Percentiles rank a stretch among this genome's conserved stretches.
phyloP scores from a whole-genome alignment of 2,329 filamentous ascomycete species.

The Diaporthe citrichinensis region DNA sequence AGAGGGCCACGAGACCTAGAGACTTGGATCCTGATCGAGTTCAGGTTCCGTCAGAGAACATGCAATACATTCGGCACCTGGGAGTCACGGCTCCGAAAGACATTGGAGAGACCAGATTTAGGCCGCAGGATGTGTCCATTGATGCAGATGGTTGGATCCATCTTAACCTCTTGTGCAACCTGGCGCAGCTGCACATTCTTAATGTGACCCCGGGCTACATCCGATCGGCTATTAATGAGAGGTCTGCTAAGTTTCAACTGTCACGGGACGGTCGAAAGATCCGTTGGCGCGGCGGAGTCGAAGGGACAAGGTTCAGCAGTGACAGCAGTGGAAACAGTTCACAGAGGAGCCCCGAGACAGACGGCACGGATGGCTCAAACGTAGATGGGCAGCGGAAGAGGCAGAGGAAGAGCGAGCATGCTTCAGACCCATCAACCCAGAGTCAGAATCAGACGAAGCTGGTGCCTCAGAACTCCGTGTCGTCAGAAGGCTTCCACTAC shows the following conservation, averaged over 20 bases:
- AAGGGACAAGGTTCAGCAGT: constrained; percentile 76
- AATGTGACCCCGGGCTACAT: constrained; percentile 87
- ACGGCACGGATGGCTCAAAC: constrained; percentile 62
- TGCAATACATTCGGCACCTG: constrained; percentile 83
- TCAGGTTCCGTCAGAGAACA: constrained; percentile 82
- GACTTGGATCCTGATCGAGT: constrained; percentile 85
- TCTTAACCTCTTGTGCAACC: constrained; percentile 82
- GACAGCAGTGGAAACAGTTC: constrained; percentile 70
- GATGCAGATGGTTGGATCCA: constrained; percentile 85
- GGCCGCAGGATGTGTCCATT: constrained; percentile 64
- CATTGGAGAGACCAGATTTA: constrained; percentile 57
- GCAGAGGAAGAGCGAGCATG: constrained; percentile 57
- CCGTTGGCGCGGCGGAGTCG: constrained; percentile 80
- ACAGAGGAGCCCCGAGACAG: constrained; percentile 62
- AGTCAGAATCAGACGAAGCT: constrained; percentile 55
- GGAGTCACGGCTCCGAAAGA: constrained; percentile 64
- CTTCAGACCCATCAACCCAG: constrained; percentile 53
- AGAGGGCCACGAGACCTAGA: constrained; percentile 81
- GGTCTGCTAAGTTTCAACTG: constrained; percentile 82
- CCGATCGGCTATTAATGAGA: constrained; percentile 77
- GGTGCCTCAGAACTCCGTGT: constrained; percentile 53
- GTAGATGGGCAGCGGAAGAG: constrained; percentile 61
- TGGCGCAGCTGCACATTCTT: constrained; percentile 88
- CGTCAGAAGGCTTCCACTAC: constrained; percentile 70
- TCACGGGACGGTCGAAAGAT: constrained; percentile 84